Conservation (phyloP, 1,284 basidiomycete genomes). For the Kalmanozyma brasiliensis region DNA sequence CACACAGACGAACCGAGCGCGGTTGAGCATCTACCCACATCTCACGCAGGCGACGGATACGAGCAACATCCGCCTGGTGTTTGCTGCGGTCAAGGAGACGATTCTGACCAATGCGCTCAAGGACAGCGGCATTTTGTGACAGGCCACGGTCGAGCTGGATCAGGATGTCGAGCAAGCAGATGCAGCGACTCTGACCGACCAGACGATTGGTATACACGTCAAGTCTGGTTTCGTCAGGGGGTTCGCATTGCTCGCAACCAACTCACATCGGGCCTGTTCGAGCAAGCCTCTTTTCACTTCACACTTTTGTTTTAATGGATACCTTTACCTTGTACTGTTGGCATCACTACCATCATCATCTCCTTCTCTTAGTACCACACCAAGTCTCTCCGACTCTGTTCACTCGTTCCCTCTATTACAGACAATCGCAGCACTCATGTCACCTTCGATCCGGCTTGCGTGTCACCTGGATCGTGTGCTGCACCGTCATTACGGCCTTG, state of each 20-base stretch:
- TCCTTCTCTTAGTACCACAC: no score
- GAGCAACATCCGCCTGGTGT: constrained; percentile 82
- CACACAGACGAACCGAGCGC: constrained; percentile 85
- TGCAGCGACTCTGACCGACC: neutral
- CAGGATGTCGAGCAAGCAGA: neutral
- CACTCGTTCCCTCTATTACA: neutral
- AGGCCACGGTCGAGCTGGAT: no score
- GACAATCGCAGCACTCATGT: no score
- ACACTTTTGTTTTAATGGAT: constrained; percentile 42
- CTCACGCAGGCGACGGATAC: constrained; percentile 75
- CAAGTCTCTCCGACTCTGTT: constrained; percentile 1
- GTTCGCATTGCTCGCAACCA: no score
- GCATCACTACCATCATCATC: constrained; percentile 5
- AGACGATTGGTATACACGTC: neutral
- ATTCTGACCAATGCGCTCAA: constrained; percentile 54
- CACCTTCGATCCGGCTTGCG: neutral
- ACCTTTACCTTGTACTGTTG: constrained; percentile 13
- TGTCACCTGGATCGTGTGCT: no score
- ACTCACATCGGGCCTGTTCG: no score
- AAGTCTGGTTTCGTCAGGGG: no score
- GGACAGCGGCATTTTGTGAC: constrained; percentile 52
- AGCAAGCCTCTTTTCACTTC: constrained; percentile 12
- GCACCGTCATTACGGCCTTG: no score
- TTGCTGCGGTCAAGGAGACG: constrained; percentile 93
- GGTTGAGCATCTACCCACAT: constrained; percentile 64